Conservation (phyloP, 169 alveolate species). For the Perkinsus marinus region DNA sequence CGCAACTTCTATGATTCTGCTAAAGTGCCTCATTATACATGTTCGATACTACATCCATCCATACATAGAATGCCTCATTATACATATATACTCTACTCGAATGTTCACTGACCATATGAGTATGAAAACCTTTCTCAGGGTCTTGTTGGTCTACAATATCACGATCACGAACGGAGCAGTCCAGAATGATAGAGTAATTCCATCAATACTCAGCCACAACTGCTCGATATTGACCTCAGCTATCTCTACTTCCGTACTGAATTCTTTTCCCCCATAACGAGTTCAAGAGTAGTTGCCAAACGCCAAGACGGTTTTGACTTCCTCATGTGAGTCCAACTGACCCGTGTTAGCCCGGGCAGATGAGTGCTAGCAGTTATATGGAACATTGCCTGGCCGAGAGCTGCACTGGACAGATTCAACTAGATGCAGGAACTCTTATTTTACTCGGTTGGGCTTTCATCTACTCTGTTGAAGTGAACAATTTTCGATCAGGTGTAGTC, state of each 20-base stretch:
- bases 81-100: too few relatives aligned
- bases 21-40: too few relatives aligned
- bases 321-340: neutral
- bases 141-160: neutral
- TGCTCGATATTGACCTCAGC: neutral
- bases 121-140: neutral
- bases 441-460: neutral
- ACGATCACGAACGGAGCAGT: neutral
- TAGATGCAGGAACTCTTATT: neutral
- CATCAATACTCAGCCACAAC: neutral
- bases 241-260: neutral
- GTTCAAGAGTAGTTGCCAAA: neutral
- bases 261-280: neutral
- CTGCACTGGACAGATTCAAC: neutral
- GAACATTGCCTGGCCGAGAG: neutral
- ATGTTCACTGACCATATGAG: too few relatives aligned
- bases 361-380: neutral
- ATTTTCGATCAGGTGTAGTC: neutral
- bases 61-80: too few relatives aligned
- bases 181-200: neutral
- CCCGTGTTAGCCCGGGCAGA: neutral
- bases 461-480: neutral
- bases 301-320: neutral
- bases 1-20: too few relatives aligned
- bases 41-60: too few relatives aligned